A percentile compares a stretch with the other conserved stretches of the same genome.
Conservation (phyloP, 2,329 filamentous ascomycete genomes). For the Cephalotrichum gorgonifer region DNA sequence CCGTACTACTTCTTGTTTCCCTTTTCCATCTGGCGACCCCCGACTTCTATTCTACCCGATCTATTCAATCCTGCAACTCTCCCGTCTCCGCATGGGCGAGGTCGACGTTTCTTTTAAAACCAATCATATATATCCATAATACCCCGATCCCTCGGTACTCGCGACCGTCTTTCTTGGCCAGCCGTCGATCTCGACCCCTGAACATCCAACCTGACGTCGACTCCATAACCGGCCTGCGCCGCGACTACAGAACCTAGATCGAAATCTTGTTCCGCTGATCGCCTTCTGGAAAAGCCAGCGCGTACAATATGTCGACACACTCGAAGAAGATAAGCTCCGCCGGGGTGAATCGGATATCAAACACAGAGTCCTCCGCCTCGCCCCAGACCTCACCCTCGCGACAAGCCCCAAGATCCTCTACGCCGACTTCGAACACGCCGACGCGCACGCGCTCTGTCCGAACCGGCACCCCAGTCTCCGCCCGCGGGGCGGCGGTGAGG, state of each 20-base stretch:
- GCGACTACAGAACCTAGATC: background rate
- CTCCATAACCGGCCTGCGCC: background rate
- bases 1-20: background rate
- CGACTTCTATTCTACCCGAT: background rate
- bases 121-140: background rate
- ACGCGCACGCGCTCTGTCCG: conserved; percentile 56
- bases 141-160: background rate
- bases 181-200: background rate
- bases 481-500: conserved; percentile 59
- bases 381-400: conserved; percentile 3
- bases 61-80: background rate
- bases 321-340: conserved; percentile 1
- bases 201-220: background rate
- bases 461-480: conserved; percentile 57
- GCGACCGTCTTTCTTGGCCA: background rate
- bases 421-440: conserved; percentile 31
- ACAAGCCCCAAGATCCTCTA: conserved; percentile 28
- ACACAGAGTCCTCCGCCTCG: background rate
- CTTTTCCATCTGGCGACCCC: background rate
- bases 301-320: conserved; percentile 2
- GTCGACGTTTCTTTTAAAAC: background rate
- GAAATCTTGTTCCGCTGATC: background rate
- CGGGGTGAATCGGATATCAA: conserved; percentile 2
- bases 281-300: background rate
- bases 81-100: background rate